Base-by-base conservation (phyloP, 2,329 filamentous ascomycete genomes). In the Rasamsonia emersonii region DNA sequence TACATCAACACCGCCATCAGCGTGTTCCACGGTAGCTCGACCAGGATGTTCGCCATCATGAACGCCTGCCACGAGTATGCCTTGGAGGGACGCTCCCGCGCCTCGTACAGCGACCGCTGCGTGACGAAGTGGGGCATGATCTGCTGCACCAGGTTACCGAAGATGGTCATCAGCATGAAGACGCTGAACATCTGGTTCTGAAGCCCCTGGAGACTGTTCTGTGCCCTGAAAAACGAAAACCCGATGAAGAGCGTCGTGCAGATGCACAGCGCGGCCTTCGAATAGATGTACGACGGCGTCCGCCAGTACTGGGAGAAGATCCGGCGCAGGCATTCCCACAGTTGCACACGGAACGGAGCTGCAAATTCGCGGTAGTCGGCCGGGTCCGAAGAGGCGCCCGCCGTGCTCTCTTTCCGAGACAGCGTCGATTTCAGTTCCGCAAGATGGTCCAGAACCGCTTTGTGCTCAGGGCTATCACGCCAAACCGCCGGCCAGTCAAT, bases 271-370 rank as follows among this genome's bases (percentile, higher is more conserved):
- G 70, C 64, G 0, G 70, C 54, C 67, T 93, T 93, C 48, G 82
- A 79, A 65, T 89, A 93, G 57, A 94, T 88, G 65, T 93, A 93
- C 4, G 78, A 73, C 0, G 86, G 86, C 0, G 79, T 88, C 38
- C 86, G 82, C 86, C 86, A 93, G 70, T 91, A 93, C 56, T 93
- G 86, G 52, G 88, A 75, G 67, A 91, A 91, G 16, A 91, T 81
- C 49, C 86, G 84, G 43, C 71, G 56, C 11, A 75, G 71, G 35
- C 85, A 82, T 50, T 79, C 70, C 35, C 60, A 63, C 24, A 89
- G 63, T 57, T 94, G 86, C 5, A 65, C 50, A 24, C 44, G 49
- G 52, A 93, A 85, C 0, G 82, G 75, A 4, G 84, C 82, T 3
- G 86, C 86, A 39, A 93, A 93, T 55, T 93, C 84, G 39, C 75